These are phyloP conservation scores for Epichloe scottii DNA, from an alignment of 2,329 filamentous ascomycete species.

Conservation along the genomic window DNA sequence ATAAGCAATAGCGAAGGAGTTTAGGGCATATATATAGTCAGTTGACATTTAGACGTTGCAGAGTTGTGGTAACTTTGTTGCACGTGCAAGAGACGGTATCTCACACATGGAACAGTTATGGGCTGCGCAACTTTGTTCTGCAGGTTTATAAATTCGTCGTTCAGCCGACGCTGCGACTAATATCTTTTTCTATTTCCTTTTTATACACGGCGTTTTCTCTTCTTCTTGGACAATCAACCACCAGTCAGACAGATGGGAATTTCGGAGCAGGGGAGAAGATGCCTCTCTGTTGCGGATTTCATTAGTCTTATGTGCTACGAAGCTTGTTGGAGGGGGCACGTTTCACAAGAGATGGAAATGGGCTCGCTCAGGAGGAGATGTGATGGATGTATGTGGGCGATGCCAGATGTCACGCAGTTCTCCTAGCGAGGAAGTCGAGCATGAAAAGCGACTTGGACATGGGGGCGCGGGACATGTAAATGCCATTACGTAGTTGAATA, in stretches of 20 bases:
- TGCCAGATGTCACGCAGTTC: background rate
- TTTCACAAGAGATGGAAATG: no score
- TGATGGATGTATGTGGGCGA: background rate
- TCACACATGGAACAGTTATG: background rate
- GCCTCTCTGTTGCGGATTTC: background rate
- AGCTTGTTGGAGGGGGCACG: background rate
- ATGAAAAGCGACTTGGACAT: background rate
- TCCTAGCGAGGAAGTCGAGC: background rate
- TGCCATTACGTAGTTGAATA: background rate
- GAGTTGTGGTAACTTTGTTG: background rate
- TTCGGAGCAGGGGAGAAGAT: background rate
- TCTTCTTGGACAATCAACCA: background rate
- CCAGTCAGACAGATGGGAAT: background rate
- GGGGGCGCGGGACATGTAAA: background rate
- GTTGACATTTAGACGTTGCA: background rate
- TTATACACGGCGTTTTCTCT: background rate
- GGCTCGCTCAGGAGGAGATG: no score
- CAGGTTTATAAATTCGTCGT: background rate
- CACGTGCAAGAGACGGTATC: background rate
- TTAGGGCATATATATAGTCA: slow-evolving; percentile 2
- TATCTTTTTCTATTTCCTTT: background rate
- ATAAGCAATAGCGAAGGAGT: slow-evolving; percentile 11
- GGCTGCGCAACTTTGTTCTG: background rate
- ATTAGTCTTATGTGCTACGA: background rate
- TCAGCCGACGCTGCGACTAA: background rate